Evolutionary conservation across 257 asterid species (phyloP).

Genomic region (Solanum phureja): DNA sequence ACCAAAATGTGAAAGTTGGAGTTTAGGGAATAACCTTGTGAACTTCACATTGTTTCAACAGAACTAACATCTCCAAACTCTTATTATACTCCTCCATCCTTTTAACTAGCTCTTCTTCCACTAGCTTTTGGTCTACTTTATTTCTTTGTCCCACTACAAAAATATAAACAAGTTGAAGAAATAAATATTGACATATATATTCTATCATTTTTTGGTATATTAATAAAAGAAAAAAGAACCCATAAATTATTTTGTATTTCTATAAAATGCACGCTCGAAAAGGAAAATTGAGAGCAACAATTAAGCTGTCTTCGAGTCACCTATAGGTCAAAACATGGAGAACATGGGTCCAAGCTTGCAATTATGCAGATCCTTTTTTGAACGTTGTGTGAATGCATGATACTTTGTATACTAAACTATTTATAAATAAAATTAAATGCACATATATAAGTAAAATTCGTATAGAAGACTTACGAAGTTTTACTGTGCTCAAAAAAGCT

Average conservation of each 20-base stretch:
- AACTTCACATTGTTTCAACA: conserved; percentile 18
- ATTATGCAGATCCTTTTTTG: background rate
- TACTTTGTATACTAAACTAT: background rate
- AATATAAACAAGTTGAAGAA: background rate
- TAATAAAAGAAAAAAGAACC: background rate
- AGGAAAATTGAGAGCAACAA: background rate
- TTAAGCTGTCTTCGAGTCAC: background rate
- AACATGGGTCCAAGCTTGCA: background rate
- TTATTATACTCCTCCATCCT: conserved; percentile 23
- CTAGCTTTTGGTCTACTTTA: background rate
- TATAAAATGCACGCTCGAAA: background rate
- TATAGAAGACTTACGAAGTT: conserved; percentile 11
- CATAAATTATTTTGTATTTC: background rate
- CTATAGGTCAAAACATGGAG: background rate
- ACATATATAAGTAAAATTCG: background rate
- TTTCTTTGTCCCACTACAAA: conserved; percentile 16
- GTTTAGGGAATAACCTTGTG: conserved; percentile 25
- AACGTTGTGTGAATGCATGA: background rate
- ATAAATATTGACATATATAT: background rate
- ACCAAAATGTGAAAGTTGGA: background rate
- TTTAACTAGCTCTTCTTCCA: conserved; percentile 26
- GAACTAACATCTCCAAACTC: conserved; percentile 17
- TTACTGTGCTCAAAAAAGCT: conserved; percentile 1
- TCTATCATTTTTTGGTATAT: background rate
- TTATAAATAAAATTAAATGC: background rate